These are phyloP conservation scores for Pyrenula massariospora DNA, from an alignment of 495 filamentous ascomycete species.

Conservation along the genomic window DNA sequence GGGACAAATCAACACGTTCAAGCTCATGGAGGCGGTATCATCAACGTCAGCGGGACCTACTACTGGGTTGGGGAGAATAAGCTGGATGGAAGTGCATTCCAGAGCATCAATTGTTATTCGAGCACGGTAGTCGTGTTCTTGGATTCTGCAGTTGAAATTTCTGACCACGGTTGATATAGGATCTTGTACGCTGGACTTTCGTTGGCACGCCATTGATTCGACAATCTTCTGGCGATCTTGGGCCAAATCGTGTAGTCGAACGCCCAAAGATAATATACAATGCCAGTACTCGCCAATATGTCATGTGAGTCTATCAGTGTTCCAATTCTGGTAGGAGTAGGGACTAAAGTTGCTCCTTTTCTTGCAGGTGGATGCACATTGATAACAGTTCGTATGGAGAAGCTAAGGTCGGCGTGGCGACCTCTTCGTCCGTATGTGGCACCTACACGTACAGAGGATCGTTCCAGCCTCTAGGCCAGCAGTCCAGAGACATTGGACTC, in stretches of 20 bases:
- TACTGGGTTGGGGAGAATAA: slow-evolving; percentile 62
- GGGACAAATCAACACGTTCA: slow-evolving; percentile 43
- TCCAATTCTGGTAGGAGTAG: no score
- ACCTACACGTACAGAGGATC: slow-evolving; percentile 31
- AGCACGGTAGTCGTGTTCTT: slow-evolving; percentile 3
- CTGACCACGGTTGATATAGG: slow-evolving; percentile 14
- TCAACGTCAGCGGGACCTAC: slow-evolving; percentile 41
- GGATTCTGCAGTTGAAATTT: not conserved
- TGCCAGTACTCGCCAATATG: slow-evolving; percentile 36
- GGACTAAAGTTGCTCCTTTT: no score
- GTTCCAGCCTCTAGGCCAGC: slow-evolving; percentile 35
- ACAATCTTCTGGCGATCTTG: slow-evolving; percentile 41
- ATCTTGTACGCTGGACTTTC: slow-evolving; percentile 52
- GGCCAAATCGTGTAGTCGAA: slow-evolving; percentile 49
- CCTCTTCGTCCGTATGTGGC: slow-evolving; percentile 44
- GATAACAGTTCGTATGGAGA: slow-evolving; percentile 50
- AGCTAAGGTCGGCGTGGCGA: slow-evolving; percentile 53
- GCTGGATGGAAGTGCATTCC: slow-evolving; percentile 41
- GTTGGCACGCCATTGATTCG: slow-evolving; percentile 42
- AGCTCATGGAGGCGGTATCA: slow-evolving; percentile 41
- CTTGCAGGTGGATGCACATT: slow-evolving; percentile 62
- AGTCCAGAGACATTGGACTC: slow-evolving; percentile 50
- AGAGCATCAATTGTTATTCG: slow-evolving; percentile 46
- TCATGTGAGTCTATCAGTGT: slow-evolving; percentile 20
- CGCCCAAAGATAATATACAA: slow-evolving; percentile 56